These are phyloP conservation scores for Flaveria floridana DNA, from an alignment of 140 eudicot species.

Conservation along the genomic window DNA sequence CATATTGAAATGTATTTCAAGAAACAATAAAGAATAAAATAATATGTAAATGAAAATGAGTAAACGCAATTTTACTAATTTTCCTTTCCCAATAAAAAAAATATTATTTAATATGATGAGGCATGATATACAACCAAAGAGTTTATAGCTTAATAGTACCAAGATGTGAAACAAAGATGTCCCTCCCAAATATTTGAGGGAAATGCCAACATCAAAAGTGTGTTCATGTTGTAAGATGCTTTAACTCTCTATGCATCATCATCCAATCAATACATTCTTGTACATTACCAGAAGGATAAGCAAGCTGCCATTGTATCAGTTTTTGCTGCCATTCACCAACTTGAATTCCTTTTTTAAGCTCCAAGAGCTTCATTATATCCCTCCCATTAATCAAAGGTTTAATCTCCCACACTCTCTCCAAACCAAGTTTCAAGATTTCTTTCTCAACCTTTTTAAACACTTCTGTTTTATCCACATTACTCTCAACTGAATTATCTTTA, in stretches of 20 bases:
- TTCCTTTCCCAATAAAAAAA: too few species aligned
- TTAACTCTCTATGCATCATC: conserved; percentile 17
- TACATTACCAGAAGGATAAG: conserved; percentile 23
- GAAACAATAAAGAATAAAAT: too few species aligned
- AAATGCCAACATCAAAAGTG: not conserved
- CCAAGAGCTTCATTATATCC: conserved; percentile 1
- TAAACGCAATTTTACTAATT: too few species aligned
- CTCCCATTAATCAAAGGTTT: conserved; percentile 15
- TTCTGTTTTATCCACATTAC: not conserved
- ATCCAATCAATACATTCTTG: conserved; percentile 24
- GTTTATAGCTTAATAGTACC: too few species aligned
- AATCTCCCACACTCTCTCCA: conserved; percentile 27
- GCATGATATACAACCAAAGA: too few species aligned
- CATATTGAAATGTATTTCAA: too few species aligned
- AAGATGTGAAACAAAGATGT: too few species aligned
- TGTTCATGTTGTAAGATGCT: conserved; percentile 15
- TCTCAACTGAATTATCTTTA: not conserved
- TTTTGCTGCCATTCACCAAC: conserved; percentile 18
- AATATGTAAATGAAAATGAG: too few species aligned
- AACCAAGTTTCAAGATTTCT: conserved; percentile 21
- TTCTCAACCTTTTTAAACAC: conserved; percentile 15
- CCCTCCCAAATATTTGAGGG: too few species aligned
- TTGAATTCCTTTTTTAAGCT: conserved; percentile 15
- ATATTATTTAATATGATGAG: too few species aligned
- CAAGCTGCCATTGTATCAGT: conserved; percentile 21